These are phyloP conservation scores for Hygrocybe coccinea DNA, from an alignment of 768 basidiomycete species.

Conservation along the genomic window DNA sequence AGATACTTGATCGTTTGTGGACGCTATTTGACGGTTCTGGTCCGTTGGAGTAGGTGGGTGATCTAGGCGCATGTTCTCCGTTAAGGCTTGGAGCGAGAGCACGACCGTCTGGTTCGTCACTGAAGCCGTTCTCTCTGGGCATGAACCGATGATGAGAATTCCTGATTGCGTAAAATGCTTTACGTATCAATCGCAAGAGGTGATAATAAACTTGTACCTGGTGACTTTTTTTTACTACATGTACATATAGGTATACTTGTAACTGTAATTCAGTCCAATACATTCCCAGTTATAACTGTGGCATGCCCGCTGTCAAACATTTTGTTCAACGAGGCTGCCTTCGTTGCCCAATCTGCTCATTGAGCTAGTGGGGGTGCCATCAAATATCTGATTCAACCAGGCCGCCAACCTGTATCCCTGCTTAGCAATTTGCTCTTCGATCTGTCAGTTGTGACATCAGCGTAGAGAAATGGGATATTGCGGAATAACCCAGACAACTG, in stretches of 20 bases:
- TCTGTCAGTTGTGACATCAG: conserved; percentile 22
- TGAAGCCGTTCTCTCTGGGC: conserved; percentile 66
- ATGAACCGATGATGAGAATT: too few species aligned
- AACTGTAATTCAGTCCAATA: not conserved
- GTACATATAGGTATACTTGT: too few species aligned
- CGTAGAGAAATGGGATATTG: not conserved
- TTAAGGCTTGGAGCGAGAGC: conserved; percentile 63
- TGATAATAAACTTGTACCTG: not conserved
- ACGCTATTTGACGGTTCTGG: not conserved
- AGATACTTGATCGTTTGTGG: not conserved
- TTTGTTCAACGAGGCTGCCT: not conserved
- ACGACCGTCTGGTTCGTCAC: conserved; percentile 54
- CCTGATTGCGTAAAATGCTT: not conserved
- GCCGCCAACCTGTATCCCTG: conserved; percentile 46
- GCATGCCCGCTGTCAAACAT: not conserved
- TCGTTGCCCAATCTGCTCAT: not conserved
- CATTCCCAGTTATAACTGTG: not conserved
- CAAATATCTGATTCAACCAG: conserved; percentile 48
- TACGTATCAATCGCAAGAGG: too few species aligned
- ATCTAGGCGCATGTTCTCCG: conserved; percentile 32
- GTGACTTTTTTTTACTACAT: too few species aligned
- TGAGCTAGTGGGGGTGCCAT: conserved; percentile 23
- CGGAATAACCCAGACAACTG: not conserved
- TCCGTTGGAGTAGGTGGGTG: conserved; percentile 17
- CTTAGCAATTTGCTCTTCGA: conserved; percentile 44